Base-by-base conservation (phyloP, 495 filamentous ascomycete species). In the Aspergillus campestris region DNA sequence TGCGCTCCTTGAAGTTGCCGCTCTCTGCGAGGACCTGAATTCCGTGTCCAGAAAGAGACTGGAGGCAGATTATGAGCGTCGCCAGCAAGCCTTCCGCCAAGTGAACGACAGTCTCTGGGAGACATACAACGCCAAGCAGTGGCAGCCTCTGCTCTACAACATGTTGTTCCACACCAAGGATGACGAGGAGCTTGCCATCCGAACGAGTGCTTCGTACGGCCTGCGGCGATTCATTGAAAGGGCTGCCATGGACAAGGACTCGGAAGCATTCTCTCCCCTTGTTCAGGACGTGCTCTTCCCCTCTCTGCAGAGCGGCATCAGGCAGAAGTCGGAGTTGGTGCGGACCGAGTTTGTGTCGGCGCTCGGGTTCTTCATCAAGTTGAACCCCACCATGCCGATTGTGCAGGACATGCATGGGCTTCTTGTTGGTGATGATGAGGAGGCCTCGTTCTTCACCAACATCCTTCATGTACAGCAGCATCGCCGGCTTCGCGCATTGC, bases 401-500 rank as follows among this genome's bases (percentile, higher is more conserved):
- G 76, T 95, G 34, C 69, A 74, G 30, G 94, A 95, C 58, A 78
- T 97, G 71, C 70, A 77, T 40, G 69, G 71, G 0, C 74, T 98
- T 15, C 77, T 91, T 30, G 79, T 82, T 31, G 78, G 73, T 3
- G 79, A 84, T 41, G 91, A 95, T 36, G 80, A 94, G 33, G 88
- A 96, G 56, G 84, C 89, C 3, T 92, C 84, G 7, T 95, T 97
- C 67, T 97, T 97, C 68, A 84, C 72, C 62, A 94, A 95, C 50
- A 78, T 95, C 34, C 73, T 97, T 10, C 88, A 94, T 47, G 91
- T 94, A 38, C 94, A 95, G 48, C 82, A 90, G 36, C 84, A 92
- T 44, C 81, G 89, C 51, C 86, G 94, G 50, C 75, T 92, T 24
- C 79, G 87, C 45, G 92, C 94, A 8, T 64, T 97, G 15, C 84